phyloP scores from a whole-genome alignment of 768 basidiomycete genomes.

The Psilocybe azurescens region DNA sequence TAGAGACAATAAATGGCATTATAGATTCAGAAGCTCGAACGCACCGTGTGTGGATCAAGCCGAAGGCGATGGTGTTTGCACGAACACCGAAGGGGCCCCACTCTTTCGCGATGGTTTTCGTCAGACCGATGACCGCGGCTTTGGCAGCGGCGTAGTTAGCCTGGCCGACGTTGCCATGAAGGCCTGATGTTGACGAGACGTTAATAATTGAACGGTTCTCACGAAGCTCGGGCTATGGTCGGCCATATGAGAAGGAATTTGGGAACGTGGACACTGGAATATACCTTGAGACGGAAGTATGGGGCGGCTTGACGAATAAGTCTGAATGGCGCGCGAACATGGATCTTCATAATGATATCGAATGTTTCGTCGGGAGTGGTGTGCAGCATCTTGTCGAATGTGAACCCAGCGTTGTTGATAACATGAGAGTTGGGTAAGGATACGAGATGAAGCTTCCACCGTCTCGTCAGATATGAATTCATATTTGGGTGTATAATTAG shows the following conservation, averaged over 20 bases:
- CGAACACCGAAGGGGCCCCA: conserved; percentile 87
- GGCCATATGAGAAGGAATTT: neutral
- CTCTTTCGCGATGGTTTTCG: conserved; percentile 88
- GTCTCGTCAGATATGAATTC: no score
- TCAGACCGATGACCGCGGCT: conserved; percentile 76
- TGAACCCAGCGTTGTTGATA: conserved; percentile 84
- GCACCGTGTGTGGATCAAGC: conserved; percentile 78
- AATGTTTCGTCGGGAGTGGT: conserved; percentile 84
- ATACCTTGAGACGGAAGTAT: conserved; percentile 78
- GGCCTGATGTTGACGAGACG: conserved; percentile 81
- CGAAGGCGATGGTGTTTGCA: conserved; percentile 82
- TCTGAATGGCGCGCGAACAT: conserved; percentile 86
- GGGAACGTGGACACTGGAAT: neutral
- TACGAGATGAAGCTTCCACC: no score
- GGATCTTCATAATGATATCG: conserved; percentile 83
- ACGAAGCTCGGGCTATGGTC: conserved; percentile 50
- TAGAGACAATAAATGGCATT: no score
- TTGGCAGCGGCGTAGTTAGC: conserved; percentile 85
- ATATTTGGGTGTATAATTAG: no score
- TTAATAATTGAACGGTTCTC: conserved; percentile 82
- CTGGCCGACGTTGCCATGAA: conserved; percentile 89
- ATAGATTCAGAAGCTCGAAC: no score
- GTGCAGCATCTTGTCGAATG: conserved; percentile 88
- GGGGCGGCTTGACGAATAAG: conserved; percentile 85
- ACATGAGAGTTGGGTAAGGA: no score